Base-by-base conservation (phyloP, 2,329 filamentous ascomycete genomes). In the Moelleriella libera region DNA sequence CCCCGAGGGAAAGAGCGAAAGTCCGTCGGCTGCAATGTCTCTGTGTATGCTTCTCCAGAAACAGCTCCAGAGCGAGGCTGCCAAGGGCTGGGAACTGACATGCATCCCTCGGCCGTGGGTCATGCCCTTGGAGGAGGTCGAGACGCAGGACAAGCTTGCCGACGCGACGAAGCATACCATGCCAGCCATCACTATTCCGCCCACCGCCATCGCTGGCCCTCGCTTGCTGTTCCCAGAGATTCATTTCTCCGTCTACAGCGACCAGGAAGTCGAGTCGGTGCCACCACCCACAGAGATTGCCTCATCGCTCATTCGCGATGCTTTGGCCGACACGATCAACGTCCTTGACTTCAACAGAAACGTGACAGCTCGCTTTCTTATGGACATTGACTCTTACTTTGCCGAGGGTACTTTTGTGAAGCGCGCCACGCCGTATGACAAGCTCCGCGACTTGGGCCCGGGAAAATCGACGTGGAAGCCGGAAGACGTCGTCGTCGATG, bases 401-500 rank as follows among this genome's bases (percentile, higher is more conserved):
- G 78, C 88, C 0, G 80, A 86, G 8, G 79, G 82, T 47, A 96
- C 87, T 1, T 98, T 98, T 63, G 82, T 95, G 49, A 94, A 95
- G 68, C 83, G 92, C 49, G 89, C 88, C 1, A 96, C 88, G 1
- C 82, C 88, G 0, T 96, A 95, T 58, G 92, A 98, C 63, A 84
- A 88, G 58, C 76, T 98, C 45, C 78, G 83, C 34, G 82, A 82
- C 43, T 72, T 83, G 14, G 78, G 80, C 34, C 68, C 68, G 1
- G 74, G 78, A 47, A 75, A 76, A 53, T 79, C 84, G 11, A 89
- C 87, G 0, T 98, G 92, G 90, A 98, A 98, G 65, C 88, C 92
- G 0, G 92, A 98, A 67, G 92, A 98, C 65, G 85, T 97, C 49
- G 86, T 85, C 3, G 88, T 98, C n/a, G 92, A 98, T 63, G 88